Conservation (phyloP, 768 basidiomycete genomes). For the Russula griseocarnosa region DNA sequence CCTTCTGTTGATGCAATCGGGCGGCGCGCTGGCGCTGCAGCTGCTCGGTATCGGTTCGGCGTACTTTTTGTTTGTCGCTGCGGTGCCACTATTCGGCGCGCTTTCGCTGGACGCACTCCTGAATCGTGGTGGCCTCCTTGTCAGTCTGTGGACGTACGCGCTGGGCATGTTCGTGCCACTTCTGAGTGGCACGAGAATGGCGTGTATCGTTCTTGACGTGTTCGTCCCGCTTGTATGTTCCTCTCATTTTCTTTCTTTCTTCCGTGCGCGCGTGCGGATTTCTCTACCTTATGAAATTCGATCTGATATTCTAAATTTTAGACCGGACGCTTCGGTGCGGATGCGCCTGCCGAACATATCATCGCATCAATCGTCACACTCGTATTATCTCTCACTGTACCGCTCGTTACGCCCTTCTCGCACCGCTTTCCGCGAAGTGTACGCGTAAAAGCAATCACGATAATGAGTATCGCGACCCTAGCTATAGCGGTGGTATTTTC, state of each 20-base stretch:
- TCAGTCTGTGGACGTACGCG: constrained; percentile 62
- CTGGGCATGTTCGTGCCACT: constrained; percentile 56
- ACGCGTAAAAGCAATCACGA: constrained; percentile 42
- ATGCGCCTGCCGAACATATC: constrained; percentile 84
- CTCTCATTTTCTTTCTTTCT: not conserved
- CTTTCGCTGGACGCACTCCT: constrained; percentile 51
- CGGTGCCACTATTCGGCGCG: constrained; percentile 52
- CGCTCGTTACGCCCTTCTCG: constrained; percentile 63
- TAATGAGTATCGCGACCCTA: constrained; percentile 46
- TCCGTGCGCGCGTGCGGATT: not conserved
- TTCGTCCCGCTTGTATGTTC: constrained; percentile 79
- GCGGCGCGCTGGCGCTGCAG: constrained; percentile 57
- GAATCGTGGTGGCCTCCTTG: constrained; percentile 33
- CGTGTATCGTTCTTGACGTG: constrained; percentile 67
- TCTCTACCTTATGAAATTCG: too few species aligned
- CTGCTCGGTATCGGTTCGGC: constrained; percentile 68
- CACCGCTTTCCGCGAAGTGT: constrained; percentile 57
- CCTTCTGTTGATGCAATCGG: constrained; percentile 56
- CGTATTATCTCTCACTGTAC: constrained; percentile 53
- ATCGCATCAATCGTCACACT: constrained; percentile 72
- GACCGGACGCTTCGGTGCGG: constrained; percentile 79
- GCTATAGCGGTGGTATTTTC: constrained; percentile 59
- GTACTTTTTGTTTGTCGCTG: constrained; percentile 64
- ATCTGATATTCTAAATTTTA: constrained; percentile 30
- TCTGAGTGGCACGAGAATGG: constrained; percentile 52